Evolutionary conservation across 2,329 filamentous ascomycete genomes (phyloP).

Genomic region (Aspergillus clavatus): DNA sequence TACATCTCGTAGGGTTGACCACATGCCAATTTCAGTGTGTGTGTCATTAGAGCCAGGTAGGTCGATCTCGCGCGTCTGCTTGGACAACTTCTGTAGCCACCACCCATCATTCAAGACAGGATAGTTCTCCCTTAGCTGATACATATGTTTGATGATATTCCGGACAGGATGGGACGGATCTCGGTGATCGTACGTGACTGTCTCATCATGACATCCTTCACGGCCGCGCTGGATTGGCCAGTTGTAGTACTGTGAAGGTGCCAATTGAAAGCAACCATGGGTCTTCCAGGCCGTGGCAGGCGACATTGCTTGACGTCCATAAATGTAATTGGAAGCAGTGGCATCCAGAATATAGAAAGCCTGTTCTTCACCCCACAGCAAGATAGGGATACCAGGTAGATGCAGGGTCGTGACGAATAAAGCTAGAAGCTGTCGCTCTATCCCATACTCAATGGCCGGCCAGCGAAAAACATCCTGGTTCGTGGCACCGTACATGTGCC

Average conservation of each 20-base stretch:
- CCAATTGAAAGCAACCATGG: slow-evolving; percentile 59
- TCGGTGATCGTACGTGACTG: slow-evolving; percentile 56
- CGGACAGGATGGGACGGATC: slow-evolving; percentile 59
- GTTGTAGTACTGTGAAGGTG: slow-evolving; percentile 53
- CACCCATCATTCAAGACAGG: slow-evolving; percentile 58
- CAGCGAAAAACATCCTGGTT: slow-evolving; percentile 65
- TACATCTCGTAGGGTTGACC: slow-evolving; percentile 53
- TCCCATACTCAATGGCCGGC: slow-evolving; percentile 55
- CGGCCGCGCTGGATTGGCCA: slow-evolving; percentile 54
- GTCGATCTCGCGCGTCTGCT: slow-evolving; percentile 49
- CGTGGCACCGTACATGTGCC: slow-evolving; percentile 60
- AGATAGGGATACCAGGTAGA: slow-evolving; percentile 56
- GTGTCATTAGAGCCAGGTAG: slow-evolving; percentile 51
- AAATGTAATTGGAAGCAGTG: slow-evolving; percentile 61
- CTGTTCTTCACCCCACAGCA: slow-evolving; percentile 64
- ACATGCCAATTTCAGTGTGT: slow-evolving; percentile 56
- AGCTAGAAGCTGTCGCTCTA: slow-evolving; percentile 53
- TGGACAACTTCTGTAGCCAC: slow-evolving; percentile 52
- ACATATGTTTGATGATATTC: slow-evolving; percentile 59
- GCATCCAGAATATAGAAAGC: slow-evolving; percentile 61
- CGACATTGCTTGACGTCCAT: slow-evolving; percentile 60
- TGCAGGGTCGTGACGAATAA: slow-evolving; percentile 56
- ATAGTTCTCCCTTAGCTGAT: slow-evolving; percentile 53
- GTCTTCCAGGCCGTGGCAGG: slow-evolving; percentile 59
- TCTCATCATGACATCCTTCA: slow-evolving; percentile 54